Evolutionary conservation across 148 eudicot species (phyloP), one percentile per base, ranked within the genome.

Genomic region (Hydrangea macrophylla): DNA sequence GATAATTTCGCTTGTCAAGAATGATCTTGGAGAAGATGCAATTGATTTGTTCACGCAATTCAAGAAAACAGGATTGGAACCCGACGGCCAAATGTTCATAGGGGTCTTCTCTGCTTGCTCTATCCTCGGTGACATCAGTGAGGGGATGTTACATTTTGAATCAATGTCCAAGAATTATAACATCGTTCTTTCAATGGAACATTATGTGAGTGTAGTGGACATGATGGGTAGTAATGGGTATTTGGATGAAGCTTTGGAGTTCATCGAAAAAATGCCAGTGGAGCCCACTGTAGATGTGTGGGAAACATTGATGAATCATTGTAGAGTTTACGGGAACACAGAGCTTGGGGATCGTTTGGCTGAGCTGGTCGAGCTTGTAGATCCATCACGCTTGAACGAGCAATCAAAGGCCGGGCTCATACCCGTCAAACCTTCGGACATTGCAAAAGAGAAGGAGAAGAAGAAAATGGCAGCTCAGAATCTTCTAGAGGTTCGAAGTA

Each of bases 331-430:
- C 32, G 98, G 98, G 44, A 62, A 87, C 60, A 15, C 39, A 2
- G 87, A 84, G 70, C 89, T 92, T 31, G 96, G 93, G 17, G 85
- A 92, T 59, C 93, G 84, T 55, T 92, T 91, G 80, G 89, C 85
- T 63, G 82, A 83, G 74, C 77, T 87, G 75, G 75, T 90, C 65
- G 88, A 85, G 72, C 83, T 81, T 35, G 56, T 87, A 25, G 98
- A 92, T 17, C 88, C 98, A 3, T 62, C 88, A 64, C 83, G 73
- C 30, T 77, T 88, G 60, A 68, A 77, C 22, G 80, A 86, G 57
- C 87, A 89, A 68, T 75, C 85, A 60, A 85, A 73, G 71, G 80
- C 68, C 25, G 97, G 97, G 39, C 82, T 87, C 15, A 65, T 92
- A 50, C 81, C 89, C 5, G 56, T 80, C 32, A 84, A 77, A 65